A percentile compares a stretch with the other conserved stretches of the same genome.
Evolutionary conservation across 2,329 filamentous ascomycete species (phyloP).

Genomic region (Phyllosticta paracitricarpa): DNA sequence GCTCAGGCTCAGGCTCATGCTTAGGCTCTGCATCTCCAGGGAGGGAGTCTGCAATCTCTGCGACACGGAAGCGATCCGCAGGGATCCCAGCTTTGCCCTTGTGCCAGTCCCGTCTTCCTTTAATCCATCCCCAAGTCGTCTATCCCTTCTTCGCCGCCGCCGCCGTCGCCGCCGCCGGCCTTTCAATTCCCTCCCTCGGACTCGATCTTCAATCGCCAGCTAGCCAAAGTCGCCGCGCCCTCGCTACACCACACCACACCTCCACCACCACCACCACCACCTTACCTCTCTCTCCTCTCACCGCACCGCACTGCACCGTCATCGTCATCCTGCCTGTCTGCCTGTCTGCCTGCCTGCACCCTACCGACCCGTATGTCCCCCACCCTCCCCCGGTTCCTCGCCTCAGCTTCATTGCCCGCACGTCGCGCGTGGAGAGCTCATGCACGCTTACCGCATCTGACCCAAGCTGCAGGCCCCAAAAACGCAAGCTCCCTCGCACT

Average conservation of each 20-base stretch:
- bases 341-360: background rate
- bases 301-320: background rate
- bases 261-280: background rate
- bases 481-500: slow-evolving; percentile 7
- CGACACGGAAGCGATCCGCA: background rate
- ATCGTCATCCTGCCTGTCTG: too few relatives aligned
- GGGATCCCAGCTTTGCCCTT: background rate
- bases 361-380: background rate
- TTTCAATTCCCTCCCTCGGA: background rate
- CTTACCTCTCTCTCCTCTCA: background rate
- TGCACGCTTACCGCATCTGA: slow-evolving; percentile 10
- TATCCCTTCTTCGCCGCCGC: background rate
- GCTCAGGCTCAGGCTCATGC: too few relatives aligned
- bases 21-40: background rate
- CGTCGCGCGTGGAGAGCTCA: slow-evolving; percentile 7
- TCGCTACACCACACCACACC: background rate
- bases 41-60: background rate
- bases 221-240: too few relatives aligned
- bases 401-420: slow-evolving; percentile 4
- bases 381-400: slow-evolving; percentile 2
- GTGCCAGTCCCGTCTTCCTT: background rate
- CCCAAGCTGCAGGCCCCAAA: slow-evolving; percentile 10
- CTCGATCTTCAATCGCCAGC: background rate
- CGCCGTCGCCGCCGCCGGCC: background rate
- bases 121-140: background rate